These are phyloP conservation scores for Pseudomicrostroma phylloplanum DNA, from an alignment of 1,284 basidiomycete species.

Conservation along the genomic window DNA sequence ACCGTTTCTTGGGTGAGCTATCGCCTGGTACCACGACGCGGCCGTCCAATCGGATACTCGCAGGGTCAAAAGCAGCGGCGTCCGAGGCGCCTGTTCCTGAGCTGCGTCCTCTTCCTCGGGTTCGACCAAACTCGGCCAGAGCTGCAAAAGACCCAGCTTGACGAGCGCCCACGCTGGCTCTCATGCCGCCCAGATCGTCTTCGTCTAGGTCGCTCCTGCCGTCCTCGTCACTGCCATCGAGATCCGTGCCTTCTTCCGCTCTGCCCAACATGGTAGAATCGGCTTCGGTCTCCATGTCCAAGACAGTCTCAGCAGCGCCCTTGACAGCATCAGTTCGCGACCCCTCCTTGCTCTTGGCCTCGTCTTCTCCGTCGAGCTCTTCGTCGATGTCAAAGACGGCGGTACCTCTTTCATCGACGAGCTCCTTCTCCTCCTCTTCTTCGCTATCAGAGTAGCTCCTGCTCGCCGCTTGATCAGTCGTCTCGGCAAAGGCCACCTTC, in stretches of 20 bases:
- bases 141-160: conserved; percentile 30
- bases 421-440: conserved; percentile 9
- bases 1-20: background rate
- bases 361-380: conserved; percentile 9
- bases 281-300: background rate
- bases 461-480: conserved; percentile 20
- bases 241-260: conserved; percentile 9
- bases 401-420: conserved; percentile 10
- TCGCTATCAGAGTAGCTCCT: conserved; percentile 15
- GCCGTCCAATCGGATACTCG: conserved; percentile 35
- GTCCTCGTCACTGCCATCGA: background rate
- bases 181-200: conserved; percentile 1
- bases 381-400: conserved; percentile 42
- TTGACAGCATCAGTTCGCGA: background rate
- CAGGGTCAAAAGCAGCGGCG: conserved; percentile 27
- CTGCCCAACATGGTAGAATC: background rate
- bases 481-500: conserved; percentile 43
- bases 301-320: background rate
- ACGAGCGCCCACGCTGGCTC: conserved; percentile 14
- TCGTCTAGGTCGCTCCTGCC: background rate
- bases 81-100: background rate
- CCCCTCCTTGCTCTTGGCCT: background rate
- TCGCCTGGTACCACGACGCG: conserved; percentile 12
- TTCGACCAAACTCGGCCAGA: conserved; percentile 16
- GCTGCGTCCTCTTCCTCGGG: background rate